Base-by-base conservation (phyloP, 2,329 filamentous ascomycete genomes). In the Diaporthe vexans region DNA sequence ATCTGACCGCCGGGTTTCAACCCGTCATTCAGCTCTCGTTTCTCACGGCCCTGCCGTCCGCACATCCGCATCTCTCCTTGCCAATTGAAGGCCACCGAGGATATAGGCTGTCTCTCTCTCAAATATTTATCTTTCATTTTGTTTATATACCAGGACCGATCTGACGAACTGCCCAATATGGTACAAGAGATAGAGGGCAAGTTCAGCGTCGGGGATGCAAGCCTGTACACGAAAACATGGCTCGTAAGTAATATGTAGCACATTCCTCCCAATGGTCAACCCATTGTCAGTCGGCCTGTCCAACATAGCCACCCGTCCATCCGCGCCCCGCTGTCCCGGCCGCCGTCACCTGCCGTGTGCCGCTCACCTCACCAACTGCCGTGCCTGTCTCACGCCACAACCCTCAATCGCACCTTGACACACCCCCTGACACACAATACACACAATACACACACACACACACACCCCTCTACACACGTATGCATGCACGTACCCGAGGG, bases 151-250 rank as follows among this genome's bases (percentile, higher is more conserved):
- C 15, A 24, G 19, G 19, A 35, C 43, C 48, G 40, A 35, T 3
- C 24, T 33, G 10, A 4, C n/a, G 2, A 43, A 21, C 21, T 17
- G 6, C 13, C 13, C 35, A 19, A 29, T 71, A 87, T 86, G 84
- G 83, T 84, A 15, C 77, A 81, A 43, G 83, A 84, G 75, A 81
- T 81, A n/a, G 89, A 91, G 78, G 88, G 88, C 69, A 86, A 84
- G 9, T 88, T 91, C 75, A 79, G 85, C 40, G 78, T 87, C 48
- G 85, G 83, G 56, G 84, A 83, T 72, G 80, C 81, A 61, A 85
- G 81, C 80, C 85, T 91, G 35, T 89, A 89, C 82, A 88, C 87
- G 75, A 91, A 90, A 81, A 89, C 88, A 21, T 91, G 88, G 88
- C 86, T 88, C 78, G 89, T 91, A 82, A 81, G 88, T 83, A 58